Percentiles rank a stretch among this genome's conserved stretches.
These are phyloP conservation scores for Silene conica DNA, from an alignment of 148 eudicot genomes.

Conservation along the genomic window DNA sequence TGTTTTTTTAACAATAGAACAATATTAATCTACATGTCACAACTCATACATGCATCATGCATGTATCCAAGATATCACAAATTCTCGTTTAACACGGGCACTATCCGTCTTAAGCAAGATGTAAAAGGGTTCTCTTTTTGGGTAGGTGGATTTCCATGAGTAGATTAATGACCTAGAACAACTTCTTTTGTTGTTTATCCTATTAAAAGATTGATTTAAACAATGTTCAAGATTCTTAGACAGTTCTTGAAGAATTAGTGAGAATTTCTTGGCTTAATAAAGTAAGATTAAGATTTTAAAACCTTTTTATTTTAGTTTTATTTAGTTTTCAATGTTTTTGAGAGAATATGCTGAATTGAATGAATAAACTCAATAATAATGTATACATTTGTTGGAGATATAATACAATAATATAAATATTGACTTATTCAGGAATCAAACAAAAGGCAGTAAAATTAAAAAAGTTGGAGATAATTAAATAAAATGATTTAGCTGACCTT, in stretches of 20 bases:
- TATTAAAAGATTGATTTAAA: slow-evolving; percentile 18
- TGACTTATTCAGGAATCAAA: not conserved
- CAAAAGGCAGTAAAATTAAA: not conserved
- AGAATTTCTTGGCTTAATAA: slow-evolving; percentile 12
- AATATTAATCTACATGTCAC: not conserved
- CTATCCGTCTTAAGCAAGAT: too few species aligned
- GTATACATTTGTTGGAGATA: too few species aligned
- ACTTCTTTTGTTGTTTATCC: not conserved
- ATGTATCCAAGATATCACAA: not conserved
- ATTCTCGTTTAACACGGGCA: too few species aligned
- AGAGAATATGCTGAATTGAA: not conserved
- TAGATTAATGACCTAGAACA: slow-evolving; percentile 15
- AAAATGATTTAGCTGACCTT: slow-evolving; percentile 39
- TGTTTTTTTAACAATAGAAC: slow-evolving; percentile 29
- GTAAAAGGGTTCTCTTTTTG: not conserved
- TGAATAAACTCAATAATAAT: too few species aligned
- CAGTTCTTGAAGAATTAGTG: slow-evolving; percentile 7
- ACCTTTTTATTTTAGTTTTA: too few species aligned
- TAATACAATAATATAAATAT: too few species aligned
- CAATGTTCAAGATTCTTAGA: slow-evolving; percentile 17
- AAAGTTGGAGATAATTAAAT: not conserved
- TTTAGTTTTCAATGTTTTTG: not conserved
- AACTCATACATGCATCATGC: too few species aligned
- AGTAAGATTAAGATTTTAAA: too few species aligned
- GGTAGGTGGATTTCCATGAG: slow-evolving; percentile 28